Conservation (phyloP, 73 alveolate species). For the Loxodes magnus region DNA sequence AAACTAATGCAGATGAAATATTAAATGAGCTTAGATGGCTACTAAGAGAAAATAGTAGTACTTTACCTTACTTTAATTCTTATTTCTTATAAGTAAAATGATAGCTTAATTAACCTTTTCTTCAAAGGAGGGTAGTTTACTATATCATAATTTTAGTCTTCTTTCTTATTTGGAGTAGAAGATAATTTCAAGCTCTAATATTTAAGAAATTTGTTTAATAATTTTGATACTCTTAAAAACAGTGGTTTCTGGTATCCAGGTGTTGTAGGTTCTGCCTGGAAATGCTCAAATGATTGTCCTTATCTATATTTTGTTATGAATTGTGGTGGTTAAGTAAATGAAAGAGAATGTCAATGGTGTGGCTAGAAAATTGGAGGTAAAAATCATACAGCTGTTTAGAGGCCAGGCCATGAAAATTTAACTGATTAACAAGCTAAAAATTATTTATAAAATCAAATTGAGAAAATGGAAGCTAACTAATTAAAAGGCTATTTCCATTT, state of each 20-base stretch:
- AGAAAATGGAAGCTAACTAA: not conserved
- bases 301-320: conserved; percentile 6
- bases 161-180: not conserved
- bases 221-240: conserved; percentile 6
- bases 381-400: conserved; percentile 3
- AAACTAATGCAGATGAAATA: too few relatives aligned
- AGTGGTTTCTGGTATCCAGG: conserved; percentile 10
- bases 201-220: not conserved
- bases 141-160: not conserved
- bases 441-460: not conserved
- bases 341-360: conserved; percentile 4
- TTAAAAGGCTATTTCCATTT: too few relatives aligned
- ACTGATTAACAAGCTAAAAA: conserved; percentile 3
- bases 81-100: too few relatives aligned
- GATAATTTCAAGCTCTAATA: conserved; percentile 1
- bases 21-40: too few relatives aligned
- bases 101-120: too few relatives aligned
- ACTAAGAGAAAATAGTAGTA: too few relatives aligned
- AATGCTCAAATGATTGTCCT: conserved; percentile 9
- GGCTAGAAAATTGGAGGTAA: conserved; percentile 8
- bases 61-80: too few relatives aligned
- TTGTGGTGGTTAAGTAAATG: conserved; percentile 8
- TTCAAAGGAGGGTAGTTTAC: too few relatives aligned
- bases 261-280: not conserved
- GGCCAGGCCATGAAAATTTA: conserved; percentile 15